phyloP scores from a whole-genome alignment of 139 green algal species.

The Asterochloris erici region DNA sequence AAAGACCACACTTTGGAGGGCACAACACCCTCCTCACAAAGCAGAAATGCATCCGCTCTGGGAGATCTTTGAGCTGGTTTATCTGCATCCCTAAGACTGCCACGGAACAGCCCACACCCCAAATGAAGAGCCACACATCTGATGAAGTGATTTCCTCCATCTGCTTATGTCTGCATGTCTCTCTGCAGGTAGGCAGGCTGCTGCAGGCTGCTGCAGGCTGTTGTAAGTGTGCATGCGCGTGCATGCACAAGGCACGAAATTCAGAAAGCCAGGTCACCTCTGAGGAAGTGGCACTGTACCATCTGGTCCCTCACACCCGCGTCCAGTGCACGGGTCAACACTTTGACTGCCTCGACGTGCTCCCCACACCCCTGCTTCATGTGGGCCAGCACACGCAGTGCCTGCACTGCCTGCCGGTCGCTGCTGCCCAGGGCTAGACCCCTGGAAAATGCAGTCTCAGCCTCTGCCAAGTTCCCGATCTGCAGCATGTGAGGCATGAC shows the following conservation, averaged over 20 bases:
- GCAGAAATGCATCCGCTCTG: too few species aligned
- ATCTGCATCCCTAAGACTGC: too few species aligned
- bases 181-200: background rate
- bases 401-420: slow-evolving; percentile 15
- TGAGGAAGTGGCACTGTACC: slow-evolving; percentile 68
- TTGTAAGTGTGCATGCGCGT: background rate
- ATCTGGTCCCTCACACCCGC: slow-evolving; percentile 16
- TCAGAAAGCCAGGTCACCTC: slow-evolving; percentile 43
- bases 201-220: background rate
- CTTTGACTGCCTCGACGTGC: slow-evolving; percentile 54
- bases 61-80: too few species aligned
- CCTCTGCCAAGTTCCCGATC: slow-evolving; percentile 43
- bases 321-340: slow-evolving; percentile 58
- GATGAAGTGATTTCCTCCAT: background rate
- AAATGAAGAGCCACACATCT: background rate
- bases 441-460: slow-evolving; percentile 50
- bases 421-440: slow-evolving; percentile 35
- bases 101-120: too few species aligned
- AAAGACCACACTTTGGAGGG: too few species aligned
- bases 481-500: background rate
- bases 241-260: slow-evolving; percentile 35
- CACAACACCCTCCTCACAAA: too few species aligned
- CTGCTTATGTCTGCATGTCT: background rate
- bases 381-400: slow-evolving; percentile 47
- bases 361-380: slow-evolving; percentile 72